Evolutionary conservation across 345 rosid species (phyloP).

Genomic region (Rhodamnia argentea): DNA sequence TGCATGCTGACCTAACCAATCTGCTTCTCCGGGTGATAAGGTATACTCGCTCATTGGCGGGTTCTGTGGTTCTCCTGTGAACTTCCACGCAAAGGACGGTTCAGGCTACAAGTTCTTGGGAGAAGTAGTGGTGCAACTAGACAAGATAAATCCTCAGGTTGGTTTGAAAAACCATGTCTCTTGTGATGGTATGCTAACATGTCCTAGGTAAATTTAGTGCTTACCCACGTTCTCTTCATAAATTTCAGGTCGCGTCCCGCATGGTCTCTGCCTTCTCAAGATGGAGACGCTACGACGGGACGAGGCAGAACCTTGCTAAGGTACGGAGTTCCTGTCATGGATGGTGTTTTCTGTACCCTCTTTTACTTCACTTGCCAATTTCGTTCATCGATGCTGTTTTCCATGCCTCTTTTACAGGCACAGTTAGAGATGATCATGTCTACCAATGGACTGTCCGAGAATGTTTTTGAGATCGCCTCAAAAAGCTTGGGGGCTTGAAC

Average conservation of each 20-base stretch:
- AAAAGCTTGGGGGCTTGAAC: conserved; percentile 74
- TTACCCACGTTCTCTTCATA: background rate
- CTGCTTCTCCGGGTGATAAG: conserved; percentile 13
- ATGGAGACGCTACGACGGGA: conserved; percentile 90
- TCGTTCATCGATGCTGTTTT: background rate
- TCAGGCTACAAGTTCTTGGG: conserved; percentile 96
- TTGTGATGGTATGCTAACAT: background rate
- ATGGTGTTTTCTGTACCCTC: background rate
- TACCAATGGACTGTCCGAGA: conserved; percentile 85
- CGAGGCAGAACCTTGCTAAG: conserved; percentile 80
- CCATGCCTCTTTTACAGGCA: conserved; percentile 35
- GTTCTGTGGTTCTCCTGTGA: conserved; percentile 77
- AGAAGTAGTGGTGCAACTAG: conserved; percentile 73
- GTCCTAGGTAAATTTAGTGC: background rate
- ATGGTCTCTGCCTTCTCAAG: conserved; percentile 96
- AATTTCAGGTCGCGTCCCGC: conserved; percentile 76
- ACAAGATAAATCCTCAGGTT: conserved; percentile 94
- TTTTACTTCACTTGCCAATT: background rate
- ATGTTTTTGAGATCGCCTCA: conserved; percentile 87
- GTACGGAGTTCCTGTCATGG: conserved; percentile 14
- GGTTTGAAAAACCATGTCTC: background rate
- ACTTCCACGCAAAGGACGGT: conserved; percentile 95
- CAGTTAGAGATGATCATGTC: conserved; percentile 94
- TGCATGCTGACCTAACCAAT: background rate
- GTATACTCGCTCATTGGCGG: conserved; percentile 85